Evolutionary conservation across 495 filamentous ascomycete species (phyloP).

Genomic region (Xanthoparmelia taractica): DNA sequence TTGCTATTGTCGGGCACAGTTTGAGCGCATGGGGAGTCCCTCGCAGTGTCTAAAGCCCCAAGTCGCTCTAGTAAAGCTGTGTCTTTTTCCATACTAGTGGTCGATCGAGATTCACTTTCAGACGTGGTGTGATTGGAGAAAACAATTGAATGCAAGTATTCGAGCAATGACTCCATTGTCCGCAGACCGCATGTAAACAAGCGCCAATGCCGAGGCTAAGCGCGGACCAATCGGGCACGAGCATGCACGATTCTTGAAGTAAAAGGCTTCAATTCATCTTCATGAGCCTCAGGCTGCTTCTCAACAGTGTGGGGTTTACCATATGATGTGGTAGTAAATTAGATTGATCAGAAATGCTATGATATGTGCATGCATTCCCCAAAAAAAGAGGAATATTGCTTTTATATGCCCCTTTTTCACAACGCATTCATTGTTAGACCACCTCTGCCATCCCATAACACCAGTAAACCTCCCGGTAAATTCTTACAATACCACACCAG

Average conservation of each 20-base stretch:
- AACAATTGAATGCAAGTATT: background rate
- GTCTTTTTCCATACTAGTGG: background rate
- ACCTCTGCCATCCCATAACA: background rate
- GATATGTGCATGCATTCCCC: background rate
- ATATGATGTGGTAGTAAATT: background rate
- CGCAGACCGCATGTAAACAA: background rate
- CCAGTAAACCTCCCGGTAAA: background rate
- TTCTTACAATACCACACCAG: background rate
- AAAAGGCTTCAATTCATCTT: background rate
- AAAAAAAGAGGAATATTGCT: background rate
- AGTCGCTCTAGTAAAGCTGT: background rate
- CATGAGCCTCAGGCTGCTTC: background rate
- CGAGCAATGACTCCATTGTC: constrained; percentile 2
- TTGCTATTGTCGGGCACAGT: background rate
- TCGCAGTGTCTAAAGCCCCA: background rate
- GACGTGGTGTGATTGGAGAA: background rate
- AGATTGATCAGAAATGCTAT: background rate
- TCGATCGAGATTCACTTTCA: too few species aligned
- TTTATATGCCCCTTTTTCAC: background rate
- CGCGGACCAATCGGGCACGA: constrained; percentile 1
- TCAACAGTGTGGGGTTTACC: background rate
- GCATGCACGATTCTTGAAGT: background rate
- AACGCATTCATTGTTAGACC: background rate
- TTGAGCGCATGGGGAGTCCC: background rate
- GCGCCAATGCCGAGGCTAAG: constrained; percentile 5